Conservation (phyloP, 1,284 basidiomycete genomes). For the Sutorius eximius region DNA sequence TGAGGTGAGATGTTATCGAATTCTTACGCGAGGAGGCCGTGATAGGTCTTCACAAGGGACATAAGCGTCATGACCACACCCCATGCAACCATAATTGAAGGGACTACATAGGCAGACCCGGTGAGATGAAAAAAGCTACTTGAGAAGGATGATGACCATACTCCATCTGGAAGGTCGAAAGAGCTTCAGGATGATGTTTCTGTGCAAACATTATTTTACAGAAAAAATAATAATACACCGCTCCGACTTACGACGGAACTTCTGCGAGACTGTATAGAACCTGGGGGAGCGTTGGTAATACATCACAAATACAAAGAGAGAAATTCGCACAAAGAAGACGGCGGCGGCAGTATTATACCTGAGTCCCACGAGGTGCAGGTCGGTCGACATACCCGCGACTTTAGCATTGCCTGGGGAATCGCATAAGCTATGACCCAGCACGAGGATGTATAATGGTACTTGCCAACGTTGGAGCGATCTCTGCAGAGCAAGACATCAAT, state of each 20-base stretch:
- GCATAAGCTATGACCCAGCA: not conserved
- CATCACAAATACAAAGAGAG: not conserved
- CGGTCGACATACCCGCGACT: conserved; percentile 44
- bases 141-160: conserved; percentile 22
- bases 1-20: not conserved
- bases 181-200: conserved; percentile 48
- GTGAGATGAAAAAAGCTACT: conserved; percentile 1
- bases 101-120: conserved; percentile 35
- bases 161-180: conserved; percentile 50
- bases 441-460: conserved; percentile 2
- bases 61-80: conserved; percentile 45
- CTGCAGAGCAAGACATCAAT: conserved; percentile 20
- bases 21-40: conserved; percentile 31
- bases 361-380: conserved; percentile 41
- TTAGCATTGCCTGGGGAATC: conserved; percentile 31
- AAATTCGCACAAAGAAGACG: conserved; percentile 46
- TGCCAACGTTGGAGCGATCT: conserved; percentile 39
- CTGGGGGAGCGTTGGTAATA: conserved; percentile 23
- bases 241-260: conserved; percentile 45
- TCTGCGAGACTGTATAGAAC: conserved; percentile 47
- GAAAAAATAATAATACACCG: not conserved
- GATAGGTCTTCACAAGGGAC: conserved; percentile 38
- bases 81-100: conserved; percentile 51
- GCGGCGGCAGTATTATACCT: conserved; percentile 49
- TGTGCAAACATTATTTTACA: conserved; percentile 18